These are phyloP conservation scores for Tricholoma hemisulphureum DNA, from an alignment of 768 basidiomycete species.

Conservation along the genomic window DNA sequence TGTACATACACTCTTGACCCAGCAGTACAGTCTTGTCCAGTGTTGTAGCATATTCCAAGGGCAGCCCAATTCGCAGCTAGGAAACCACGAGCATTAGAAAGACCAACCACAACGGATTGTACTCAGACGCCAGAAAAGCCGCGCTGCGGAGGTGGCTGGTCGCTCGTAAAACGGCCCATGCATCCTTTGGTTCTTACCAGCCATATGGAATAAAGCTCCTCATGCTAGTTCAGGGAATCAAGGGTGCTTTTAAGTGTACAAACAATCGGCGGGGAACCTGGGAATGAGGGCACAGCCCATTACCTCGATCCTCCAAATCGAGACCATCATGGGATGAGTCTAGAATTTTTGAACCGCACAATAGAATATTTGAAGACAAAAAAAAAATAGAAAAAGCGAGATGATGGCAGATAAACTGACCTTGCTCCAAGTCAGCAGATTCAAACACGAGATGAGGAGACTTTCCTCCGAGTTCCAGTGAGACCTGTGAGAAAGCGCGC, in stretches of 20 bases:
- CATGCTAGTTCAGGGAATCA: not conserved
- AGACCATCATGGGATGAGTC: not conserved
- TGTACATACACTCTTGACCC: constrained; percentile 91
- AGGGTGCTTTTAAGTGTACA: not conserved
- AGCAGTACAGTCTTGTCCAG: constrained; percentile 92
- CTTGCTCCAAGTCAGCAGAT: constrained; percentile 87
- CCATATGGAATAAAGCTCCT: not conserved
- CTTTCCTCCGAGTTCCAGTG: constrained; percentile 93
- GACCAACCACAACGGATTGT: not conserved
- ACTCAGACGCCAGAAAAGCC: not conserved
- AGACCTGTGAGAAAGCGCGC: constrained; percentile 49
- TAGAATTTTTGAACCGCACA: not conserved
- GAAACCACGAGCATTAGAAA: not conserved
- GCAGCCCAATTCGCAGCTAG: constrained; percentile 83
- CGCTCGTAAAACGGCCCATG: not conserved
- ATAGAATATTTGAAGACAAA: not conserved
- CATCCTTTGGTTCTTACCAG: not conserved
- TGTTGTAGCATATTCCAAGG: constrained; percentile 83
- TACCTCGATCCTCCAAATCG: not conserved
- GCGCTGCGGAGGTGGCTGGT: not conserved
- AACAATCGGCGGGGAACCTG: not conserved
- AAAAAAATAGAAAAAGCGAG: not conserved
- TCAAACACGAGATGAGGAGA: constrained; percentile 88
- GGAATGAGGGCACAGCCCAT: not conserved
- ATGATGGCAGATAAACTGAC: constrained; percentile 30